These are phyloP conservation scores for Pseudozyma sp. DNA, from an alignment of 1,284 basidiomycete species.

Conservation along the genomic window DNA sequence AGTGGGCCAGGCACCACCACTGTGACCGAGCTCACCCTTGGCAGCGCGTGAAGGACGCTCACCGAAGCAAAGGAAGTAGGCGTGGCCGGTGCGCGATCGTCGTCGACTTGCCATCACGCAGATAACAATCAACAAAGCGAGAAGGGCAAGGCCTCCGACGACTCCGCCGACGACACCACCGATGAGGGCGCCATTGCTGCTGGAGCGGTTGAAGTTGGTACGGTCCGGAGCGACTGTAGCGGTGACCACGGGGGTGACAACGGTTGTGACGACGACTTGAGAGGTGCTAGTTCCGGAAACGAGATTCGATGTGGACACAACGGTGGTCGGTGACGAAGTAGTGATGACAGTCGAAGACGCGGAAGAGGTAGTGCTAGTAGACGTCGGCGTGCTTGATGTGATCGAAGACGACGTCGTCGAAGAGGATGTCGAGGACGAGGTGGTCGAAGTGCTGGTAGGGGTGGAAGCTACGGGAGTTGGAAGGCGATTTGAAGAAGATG, in stretches of 20 bases:
- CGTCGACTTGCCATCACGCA: slow-evolving; percentile 44
- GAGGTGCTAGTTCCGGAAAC: slow-evolving; percentile 49
- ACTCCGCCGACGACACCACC: slow-evolving; percentile 63
- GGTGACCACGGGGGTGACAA: slow-evolving; percentile 40
- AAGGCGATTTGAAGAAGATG: slow-evolving; percentile 12
- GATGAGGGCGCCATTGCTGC: slow-evolving; percentile 55
- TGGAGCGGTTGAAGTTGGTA: slow-evolving; percentile 22
- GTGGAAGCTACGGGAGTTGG: background rate
- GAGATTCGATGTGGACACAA: slow-evolving; percentile 32
- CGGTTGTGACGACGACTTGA: slow-evolving; percentile 33
- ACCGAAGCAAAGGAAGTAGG: slow-evolving; percentile 62
- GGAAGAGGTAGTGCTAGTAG: slow-evolving; percentile 21
- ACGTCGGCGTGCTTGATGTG: slow-evolving; percentile 23
- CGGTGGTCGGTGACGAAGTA: slow-evolving; percentile 39
- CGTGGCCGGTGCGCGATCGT: slow-evolving; percentile 52
- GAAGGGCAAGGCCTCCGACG: slow-evolving; percentile 51
- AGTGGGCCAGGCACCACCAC: slow-evolving; percentile 56
- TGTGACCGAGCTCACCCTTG: slow-evolving; percentile 33
- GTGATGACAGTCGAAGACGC: slow-evolving; percentile 27
- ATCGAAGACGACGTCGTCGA: slow-evolving; percentile 15
- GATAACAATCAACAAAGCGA: slow-evolving; percentile 46
- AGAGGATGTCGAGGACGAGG: slow-evolving; percentile 9
- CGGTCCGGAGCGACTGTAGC: slow-evolving; percentile 23
- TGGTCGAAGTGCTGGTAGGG: slow-evolving; percentile 10
- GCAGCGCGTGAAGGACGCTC: slow-evolving; percentile 35